Evolutionary conservation across 2,329 filamentous ascomycete species (phyloP), one percentile per base, ranked within the genome.

Genomic region (Parastagonospora avenae): DNA sequence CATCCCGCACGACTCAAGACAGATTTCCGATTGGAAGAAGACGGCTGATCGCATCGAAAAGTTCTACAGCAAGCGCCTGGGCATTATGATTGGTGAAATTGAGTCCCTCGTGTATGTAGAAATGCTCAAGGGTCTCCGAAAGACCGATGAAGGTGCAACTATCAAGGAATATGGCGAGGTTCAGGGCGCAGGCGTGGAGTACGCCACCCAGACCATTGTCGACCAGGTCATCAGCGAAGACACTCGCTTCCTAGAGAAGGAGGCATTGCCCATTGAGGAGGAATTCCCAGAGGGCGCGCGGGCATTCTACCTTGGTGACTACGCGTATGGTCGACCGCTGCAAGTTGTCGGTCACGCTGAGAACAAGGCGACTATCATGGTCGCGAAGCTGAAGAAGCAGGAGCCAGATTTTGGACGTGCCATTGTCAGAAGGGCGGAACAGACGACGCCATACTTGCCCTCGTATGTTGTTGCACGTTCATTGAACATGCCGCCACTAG

Each of bases 251-350:
- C 84, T 97, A 46, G 94, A 99, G 76, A 89, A 87, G 64, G 87
- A 83, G 10, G 92, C 94, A n/a, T 70, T 96, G 4, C 89, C 93
- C 1, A 88, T 99, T 30, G 89, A 92, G 61, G 87, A 97, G 71
- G 94, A 99, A 67, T 97, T 97, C 57, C 92, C 94, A 0, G 76
- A 87, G 48, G 88, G 86, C 33, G 90, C 91, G 1, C 85, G 88
- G 48, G 92, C 90, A 1, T 99, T 99, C 77, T 97, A 96, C 79
- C 79, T 99, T 2, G 94, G 94, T 40, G 92, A 97, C 32, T 95
- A 89, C 75, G 91, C 91, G 46, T 97, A 96, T 65, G 94, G 94
- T 12, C 85, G 92, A 32, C 93, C 94, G 3, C 78, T 96, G n/a
- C 87, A 94, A 70, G 86, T 99, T 16, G 83, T 84, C 19, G 85